Evolutionary conservation across 2,329 filamentous ascomycete genomes (phyloP).

Genomic region (Fusarium coffeatum): DNA sequence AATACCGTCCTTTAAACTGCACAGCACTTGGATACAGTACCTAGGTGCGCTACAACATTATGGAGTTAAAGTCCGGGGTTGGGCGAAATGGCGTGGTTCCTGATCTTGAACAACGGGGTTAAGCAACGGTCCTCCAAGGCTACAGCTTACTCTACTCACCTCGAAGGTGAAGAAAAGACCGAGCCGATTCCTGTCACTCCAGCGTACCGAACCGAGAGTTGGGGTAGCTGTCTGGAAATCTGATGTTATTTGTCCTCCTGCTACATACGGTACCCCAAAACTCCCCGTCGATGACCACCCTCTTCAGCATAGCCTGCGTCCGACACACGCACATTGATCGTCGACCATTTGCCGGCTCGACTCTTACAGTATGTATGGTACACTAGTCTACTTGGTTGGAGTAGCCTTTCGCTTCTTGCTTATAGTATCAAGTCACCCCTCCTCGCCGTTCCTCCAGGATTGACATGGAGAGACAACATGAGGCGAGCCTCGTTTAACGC

Average conservation of each 20-base stretch:
- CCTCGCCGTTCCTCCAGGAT: slow-evolving; percentile 41
- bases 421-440: slow-evolving; percentile 8
- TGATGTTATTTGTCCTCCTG: slow-evolving; percentile 22
- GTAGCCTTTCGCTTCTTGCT: slow-evolving; percentile 1
- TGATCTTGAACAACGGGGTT: slow-evolving; percentile 11
- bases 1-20: slow-evolving; percentile 16
- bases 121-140: slow-evolving; percentile 8
- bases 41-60: background rate
- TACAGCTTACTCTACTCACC: slow-evolving; percentile 2
- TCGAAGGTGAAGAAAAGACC: slow-evolving; percentile 1
- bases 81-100: slow-evolving; percentile 30
- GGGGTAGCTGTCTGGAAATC: slow-evolving; percentile 13
- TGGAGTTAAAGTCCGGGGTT: slow-evolving; percentile 28
- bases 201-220: slow-evolving; percentile 25
- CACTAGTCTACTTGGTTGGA: slow-evolving; percentile 1
- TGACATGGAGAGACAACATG: slow-evolving; percentile 16
- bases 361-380: slow-evolving; percentile 9
- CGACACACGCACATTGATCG: slow-evolving; percentile 18
- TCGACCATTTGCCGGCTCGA: slow-evolving; percentile 12
- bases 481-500: slow-evolving; percentile 7
- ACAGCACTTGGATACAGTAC: background rate
- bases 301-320: slow-evolving; percentile 5
- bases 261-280: slow-evolving; percentile 4
- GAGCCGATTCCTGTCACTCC: slow-evolving; percentile 5
- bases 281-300: slow-evolving; percentile 2